Evolutionary conservation across 352 stramenopile species (phyloP), one percentile per base, ranked within the genome.

Genomic region (Globisporangium paddicum): DNA sequence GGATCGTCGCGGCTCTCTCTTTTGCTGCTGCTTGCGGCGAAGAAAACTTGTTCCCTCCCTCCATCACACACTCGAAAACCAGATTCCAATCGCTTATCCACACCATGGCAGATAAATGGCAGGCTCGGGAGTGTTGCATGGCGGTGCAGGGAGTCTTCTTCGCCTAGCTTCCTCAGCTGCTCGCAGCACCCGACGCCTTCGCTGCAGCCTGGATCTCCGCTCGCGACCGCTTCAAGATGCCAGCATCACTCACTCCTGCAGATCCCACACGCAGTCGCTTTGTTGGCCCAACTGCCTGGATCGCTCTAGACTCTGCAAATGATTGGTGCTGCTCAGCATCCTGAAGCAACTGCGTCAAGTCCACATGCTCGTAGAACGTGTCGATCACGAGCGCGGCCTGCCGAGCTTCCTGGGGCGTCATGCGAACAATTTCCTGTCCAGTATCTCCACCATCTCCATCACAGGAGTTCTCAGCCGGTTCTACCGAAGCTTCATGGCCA

Each of bases 181-280:
- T 68, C 5, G 64, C 63, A 10, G 72, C 72, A 0, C 72, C 72
- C 9, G 66, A 68, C 0, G 68, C 70, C 25, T 69, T 67, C 5
- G 72, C 72, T 35, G 58, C 62, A 23, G 59, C 67, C 54, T 81
- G 72, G 59, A 81, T 81, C 16, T 81, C 64, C 18, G 66, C 55
- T 18, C 72, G 64, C 26, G 49, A 58, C 23, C 50, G 18, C 59
- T 75, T 55, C 65, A 67, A 26, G 68, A 68, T 7, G 35, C 56
- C 35, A 7, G 4, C 25, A 2, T 34, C 47, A 23, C n/a, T 41
- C 35, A 18, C 23, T 19, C 23, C 18, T 42, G 21, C 37, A n/a
- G 16, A 21, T 13, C 0, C 25, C 3, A 14, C 47, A 49, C 5
- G 41, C 23, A 21, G 19, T 46, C 34, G 55, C 32, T 62, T 62